These are phyloP conservation scores for Penicillium atrosanguineum DNA, from an alignment of 495 filamentous ascomycete genomes.

Conservation along the genomic window DNA sequence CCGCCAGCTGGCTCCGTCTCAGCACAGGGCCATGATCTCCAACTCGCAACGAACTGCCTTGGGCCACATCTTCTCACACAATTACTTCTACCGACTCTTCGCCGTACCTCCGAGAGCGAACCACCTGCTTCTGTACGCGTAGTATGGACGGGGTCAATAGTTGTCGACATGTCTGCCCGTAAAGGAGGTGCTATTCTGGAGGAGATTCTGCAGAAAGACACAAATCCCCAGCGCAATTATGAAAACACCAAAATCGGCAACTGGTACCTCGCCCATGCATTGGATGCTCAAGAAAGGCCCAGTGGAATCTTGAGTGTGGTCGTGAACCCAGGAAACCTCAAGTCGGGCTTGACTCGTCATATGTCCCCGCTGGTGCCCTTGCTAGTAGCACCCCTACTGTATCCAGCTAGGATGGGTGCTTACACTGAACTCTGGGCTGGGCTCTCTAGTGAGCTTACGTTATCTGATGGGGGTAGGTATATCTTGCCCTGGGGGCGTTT, in stretches of 20 bases:
- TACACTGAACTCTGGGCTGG: constrained; percentile 44
- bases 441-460: constrained; percentile 30
- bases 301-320: constrained; percentile 29
- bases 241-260: constrained; percentile 24
- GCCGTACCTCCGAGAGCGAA: not conserved
- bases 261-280: constrained; percentile 23
- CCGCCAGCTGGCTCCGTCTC: constrained; percentile 27
- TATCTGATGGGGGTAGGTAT: constrained; percentile 33
- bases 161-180: constrained; percentile 7
- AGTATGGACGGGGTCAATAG: constrained; percentile 8
- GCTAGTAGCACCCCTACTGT: constrained; percentile 23
- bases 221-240: constrained; percentile 20
- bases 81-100: constrained; percentile 24
- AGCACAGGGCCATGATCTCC: constrained; percentile 36
- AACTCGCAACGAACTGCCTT: constrained; percentile 39
- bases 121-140: constrained; percentile 6
- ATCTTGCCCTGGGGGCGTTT: constrained; percentile 43
- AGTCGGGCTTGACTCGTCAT: constrained; percentile 7
- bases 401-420: constrained; percentile 31
- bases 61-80: constrained; percentile 35
- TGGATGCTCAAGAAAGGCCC: constrained; percentile 5
- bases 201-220: not conserved
- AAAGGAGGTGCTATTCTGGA: constrained; percentile 2
- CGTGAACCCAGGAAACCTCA: constrained; percentile 12
- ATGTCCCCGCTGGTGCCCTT: constrained; percentile 5